Evolutionary conservation across 805 yeast species (phyloP), one percentile per base, ranked within the genome.

Genomic region (Hanseniaspora jakobsenii): DNA sequence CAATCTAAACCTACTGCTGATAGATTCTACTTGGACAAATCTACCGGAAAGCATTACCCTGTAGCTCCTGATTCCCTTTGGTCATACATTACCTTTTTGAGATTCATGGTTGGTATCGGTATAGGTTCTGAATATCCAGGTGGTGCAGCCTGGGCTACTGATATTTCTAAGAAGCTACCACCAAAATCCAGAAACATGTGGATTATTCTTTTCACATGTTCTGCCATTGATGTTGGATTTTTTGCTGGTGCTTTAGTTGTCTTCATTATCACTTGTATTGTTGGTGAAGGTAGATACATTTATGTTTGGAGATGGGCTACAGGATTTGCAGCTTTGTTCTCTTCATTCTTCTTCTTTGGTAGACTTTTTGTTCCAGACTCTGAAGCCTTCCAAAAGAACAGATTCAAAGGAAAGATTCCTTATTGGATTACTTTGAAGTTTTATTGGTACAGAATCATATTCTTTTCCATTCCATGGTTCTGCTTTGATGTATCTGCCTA

Each of bases 111-210:
- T 41, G 97, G 97, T 64, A 67, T 84, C 51, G 93, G 87, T 55
- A 82, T 89, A 53, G 97, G 97, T 54, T 87, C 93, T 39, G 97
- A 87, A 64, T 87, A 87, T 58, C 95, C 95, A 37, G 80, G 93
- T 12, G 47, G 36, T 59, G 94, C 95, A 37, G 79, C 94, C 9
- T 87, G 95, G 36, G 80, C 94, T 7, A 89, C 87, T 16, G 93
- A 94, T 29, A 84, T 93, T 53, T 86, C 95, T 23, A 96, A 87
- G 62, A 91, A 93, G 31, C 77, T 93, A 36, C 77, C 81, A 14
- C 70, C 75, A n/a, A 94, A 94, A 47, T 70, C 72, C 49, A 79
- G 96, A 67, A 85, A 87, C 65, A 72, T 95, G 60, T 86, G 81
- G 69, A 86, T 87, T 57, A 72, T 78, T 45, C 77, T 86, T 82